A percentile compares a stretch with the other conserved stretches of the same genome.
Evolutionary conservation across 768 basidiomycete species (phyloP).

Genomic region (Mycena indigotica): DNA sequence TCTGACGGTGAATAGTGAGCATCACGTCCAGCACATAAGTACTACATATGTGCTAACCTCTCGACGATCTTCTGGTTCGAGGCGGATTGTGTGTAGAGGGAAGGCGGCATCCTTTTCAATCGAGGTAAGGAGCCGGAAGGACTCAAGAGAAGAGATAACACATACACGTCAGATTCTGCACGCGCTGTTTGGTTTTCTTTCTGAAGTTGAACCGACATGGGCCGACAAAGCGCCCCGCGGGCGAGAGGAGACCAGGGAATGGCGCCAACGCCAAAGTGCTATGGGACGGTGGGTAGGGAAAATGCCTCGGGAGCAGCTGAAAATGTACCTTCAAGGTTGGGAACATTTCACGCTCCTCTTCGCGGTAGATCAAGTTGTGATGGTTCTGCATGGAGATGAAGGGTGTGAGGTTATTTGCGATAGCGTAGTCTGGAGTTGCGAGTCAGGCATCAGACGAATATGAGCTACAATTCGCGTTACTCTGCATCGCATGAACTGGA

Average conservation of each 20-base stretch:
- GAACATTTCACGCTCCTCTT: conserved; percentile 69
- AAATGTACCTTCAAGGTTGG: conserved; percentile 51
- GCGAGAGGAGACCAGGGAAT: conserved; percentile 66
- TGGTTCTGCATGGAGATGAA: conserved; percentile 77
- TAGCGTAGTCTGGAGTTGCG: conserved; percentile 52
- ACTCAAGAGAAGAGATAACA: not conserved
- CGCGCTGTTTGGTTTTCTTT: conserved; percentile 36
- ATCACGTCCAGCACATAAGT: not conserved
- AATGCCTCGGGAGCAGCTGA: not conserved
- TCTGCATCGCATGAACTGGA: conserved; percentile 59
- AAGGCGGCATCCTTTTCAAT: conserved; percentile 6
- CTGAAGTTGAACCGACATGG: conserved; percentile 25
- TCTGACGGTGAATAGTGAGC: conserved; percentile 26
- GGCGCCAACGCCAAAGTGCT: conserved; percentile 55
- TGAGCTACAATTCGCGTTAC: conserved; percentile 28
- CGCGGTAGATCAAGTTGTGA: conserved; percentile 61
- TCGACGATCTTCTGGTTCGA: conserved; percentile 14
- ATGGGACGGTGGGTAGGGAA: not conserved
- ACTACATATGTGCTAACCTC: not conserved
- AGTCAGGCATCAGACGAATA: no score
- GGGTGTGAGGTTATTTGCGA: conserved; percentile 55
- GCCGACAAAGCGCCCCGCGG: conserved; percentile 49
- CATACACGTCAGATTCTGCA: conserved; percentile 38
- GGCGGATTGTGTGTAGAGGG: conserved; percentile 16
- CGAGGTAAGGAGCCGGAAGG: not conserved